Percentiles rank a stretch among this genome's conserved stretches.
phyloP scores from a whole-genome alignment of 1,284 basidiomycete genomes.

The Flammula alnicola region DNA sequence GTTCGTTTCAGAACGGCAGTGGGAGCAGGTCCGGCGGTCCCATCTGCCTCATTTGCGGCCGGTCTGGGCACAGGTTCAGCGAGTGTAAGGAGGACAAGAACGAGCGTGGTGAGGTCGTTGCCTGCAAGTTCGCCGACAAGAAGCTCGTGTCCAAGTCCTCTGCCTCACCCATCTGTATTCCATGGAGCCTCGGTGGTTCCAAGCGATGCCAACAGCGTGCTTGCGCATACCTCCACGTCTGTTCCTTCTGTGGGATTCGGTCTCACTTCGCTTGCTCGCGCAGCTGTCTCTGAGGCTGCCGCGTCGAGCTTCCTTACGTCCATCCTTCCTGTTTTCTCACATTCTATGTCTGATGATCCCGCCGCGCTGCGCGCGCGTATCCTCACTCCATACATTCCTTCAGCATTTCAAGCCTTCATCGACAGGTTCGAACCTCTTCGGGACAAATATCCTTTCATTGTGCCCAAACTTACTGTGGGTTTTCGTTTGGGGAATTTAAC shows the following conservation, averaged over 20 bases:
- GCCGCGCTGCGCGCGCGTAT: not conserved
- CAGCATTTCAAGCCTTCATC: constrained; percentile 11
- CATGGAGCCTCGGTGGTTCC: not conserved
- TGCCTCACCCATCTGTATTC: not conserved
- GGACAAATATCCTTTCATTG: too few relatives aligned
- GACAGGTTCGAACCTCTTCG: constrained; percentile 11
- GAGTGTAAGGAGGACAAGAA: not conserved
- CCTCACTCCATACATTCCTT: constrained; percentile 17
- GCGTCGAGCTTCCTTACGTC: too few relatives aligned
- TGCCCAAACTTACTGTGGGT: constrained; percentile 19
- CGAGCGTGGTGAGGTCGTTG: not conserved
- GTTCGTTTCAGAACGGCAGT: not conserved
- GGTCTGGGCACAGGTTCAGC: not conserved
- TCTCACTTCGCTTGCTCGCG: constrained; percentile 16
- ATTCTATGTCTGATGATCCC: too few relatives aligned
- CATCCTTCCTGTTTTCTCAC: too few relatives aligned
- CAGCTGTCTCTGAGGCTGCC: constrained; percentile 11
- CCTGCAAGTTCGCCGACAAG: not conserved
- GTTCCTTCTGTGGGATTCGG: constrained; percentile 14
- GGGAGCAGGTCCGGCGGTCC: not conserved
- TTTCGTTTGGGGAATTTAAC: constrained; percentile 22
- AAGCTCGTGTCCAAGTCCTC: not conserved
- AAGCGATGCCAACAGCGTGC: not conserved
- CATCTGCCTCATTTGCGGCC: constrained; percentile 2
- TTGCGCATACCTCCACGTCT: not conserved